These are phyloP conservation scores for Chaetomiaceae sp. DNA, from an alignment of 2,329 filamentous ascomycete species.

Conservation along the genomic window DNA sequence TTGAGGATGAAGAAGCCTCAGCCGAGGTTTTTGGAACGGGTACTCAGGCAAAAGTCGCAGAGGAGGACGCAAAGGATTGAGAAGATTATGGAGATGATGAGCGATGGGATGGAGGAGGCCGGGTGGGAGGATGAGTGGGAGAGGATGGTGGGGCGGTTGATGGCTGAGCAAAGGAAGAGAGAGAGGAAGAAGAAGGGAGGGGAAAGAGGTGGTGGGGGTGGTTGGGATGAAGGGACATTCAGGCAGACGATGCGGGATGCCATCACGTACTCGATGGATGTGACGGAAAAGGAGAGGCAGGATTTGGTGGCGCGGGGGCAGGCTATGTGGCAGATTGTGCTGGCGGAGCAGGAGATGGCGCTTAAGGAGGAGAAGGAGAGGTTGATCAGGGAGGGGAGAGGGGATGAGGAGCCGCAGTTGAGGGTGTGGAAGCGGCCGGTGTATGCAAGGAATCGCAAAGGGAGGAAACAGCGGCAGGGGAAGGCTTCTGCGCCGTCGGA, in stretches of 20 bases:
- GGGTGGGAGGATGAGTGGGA: slow-evolving; percentile 49
- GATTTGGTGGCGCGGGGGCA: slow-evolving; percentile 40
- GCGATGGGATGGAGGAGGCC: slow-evolving; percentile 33
- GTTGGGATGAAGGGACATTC: slow-evolving; percentile 29
- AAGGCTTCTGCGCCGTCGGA: not conserved
- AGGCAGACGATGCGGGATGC: slow-evolving; percentile 24
- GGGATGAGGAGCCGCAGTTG: slow-evolving; percentile 12
- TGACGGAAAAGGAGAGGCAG: slow-evolving; percentile 30
- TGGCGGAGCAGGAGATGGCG: slow-evolving; percentile 36
- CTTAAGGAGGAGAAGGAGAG: slow-evolving; percentile 29
- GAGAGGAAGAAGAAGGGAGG: slow-evolving; percentile 16
- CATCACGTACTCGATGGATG: not conserved
- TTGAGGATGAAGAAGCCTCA: slow-evolving; percentile 65
- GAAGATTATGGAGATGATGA: slow-evolving; percentile 36
- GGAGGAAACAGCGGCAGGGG: not conserved
- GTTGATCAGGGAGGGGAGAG: slow-evolving; percentile 25
- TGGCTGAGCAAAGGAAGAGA: slow-evolving; percentile 30
- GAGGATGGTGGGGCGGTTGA: slow-evolving; percentile 33
- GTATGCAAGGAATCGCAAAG: not conserved
- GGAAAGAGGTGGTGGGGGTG: slow-evolving; percentile 26
- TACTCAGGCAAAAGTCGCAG: slow-evolving; percentile 50
- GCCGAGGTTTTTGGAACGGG: slow-evolving; percentile 51
- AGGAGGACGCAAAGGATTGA: slow-evolving; percentile 41
- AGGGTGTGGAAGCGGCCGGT: slow-evolving; percentile 1
- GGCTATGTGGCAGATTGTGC: slow-evolving; percentile 39